Evolutionary conservation across 2,329 filamentous ascomycete genomes (phyloP).

Genomic region (Pseudogymnoascus sp.): DNA sequence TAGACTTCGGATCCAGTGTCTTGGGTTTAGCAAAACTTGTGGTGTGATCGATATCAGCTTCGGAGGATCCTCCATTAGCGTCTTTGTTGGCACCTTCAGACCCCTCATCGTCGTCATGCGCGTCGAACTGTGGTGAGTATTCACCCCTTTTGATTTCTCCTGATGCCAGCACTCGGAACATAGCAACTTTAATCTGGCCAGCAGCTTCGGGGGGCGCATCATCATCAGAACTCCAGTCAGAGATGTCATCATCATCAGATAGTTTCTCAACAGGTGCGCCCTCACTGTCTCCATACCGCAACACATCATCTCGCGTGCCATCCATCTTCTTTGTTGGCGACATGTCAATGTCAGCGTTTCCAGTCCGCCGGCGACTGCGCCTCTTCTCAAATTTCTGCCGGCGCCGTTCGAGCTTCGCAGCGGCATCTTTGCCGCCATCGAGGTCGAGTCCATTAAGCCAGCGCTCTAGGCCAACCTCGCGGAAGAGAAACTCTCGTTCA

Average conservation of each 20-base stretch:
- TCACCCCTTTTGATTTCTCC: slow-evolving; percentile 97
- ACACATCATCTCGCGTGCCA: slow-evolving; percentile 47
- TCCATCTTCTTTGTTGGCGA: slow-evolving; percentile 15
- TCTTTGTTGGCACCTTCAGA: slow-evolving; percentile 43
- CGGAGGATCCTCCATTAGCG: slow-evolving; percentile 51
- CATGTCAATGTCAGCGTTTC: slow-evolving; percentile 39
- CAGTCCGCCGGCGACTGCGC: slow-evolving; percentile 54
- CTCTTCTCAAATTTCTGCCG: slow-evolving; percentile 69
- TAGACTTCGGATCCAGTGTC: slow-evolving; percentile 89
- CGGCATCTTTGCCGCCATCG: slow-evolving; percentile 78
- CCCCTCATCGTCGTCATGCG: slow-evolving; percentile 82
- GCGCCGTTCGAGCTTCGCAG: slow-evolving; percentile 82
- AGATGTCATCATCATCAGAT: slow-evolving; percentile 67
- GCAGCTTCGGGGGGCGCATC: slow-evolving; percentile 90
- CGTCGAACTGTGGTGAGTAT: slow-evolving; percentile 95
- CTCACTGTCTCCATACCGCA: slow-evolving; percentile 75
- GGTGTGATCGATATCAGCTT: slow-evolving; percentile 87
- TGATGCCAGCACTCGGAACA: slow-evolving; percentile 90
- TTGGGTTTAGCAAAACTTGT: slow-evolving; percentile 97
- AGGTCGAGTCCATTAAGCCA: slow-evolving; percentile 96
- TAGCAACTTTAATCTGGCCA: slow-evolving; percentile 94
- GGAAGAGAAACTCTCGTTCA: slow-evolving; percentile 93
- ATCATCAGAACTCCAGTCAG: slow-evolving; percentile 61
- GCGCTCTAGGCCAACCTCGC: slow-evolving; percentile 88
- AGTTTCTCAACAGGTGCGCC: slow-evolving; percentile 66